Evolutionary conservation across 495 filamentous ascomycete genomes (phyloP), one percentile per base, ranked within the genome.

Genomic region (Annulohypoxylon bovei): DNA sequence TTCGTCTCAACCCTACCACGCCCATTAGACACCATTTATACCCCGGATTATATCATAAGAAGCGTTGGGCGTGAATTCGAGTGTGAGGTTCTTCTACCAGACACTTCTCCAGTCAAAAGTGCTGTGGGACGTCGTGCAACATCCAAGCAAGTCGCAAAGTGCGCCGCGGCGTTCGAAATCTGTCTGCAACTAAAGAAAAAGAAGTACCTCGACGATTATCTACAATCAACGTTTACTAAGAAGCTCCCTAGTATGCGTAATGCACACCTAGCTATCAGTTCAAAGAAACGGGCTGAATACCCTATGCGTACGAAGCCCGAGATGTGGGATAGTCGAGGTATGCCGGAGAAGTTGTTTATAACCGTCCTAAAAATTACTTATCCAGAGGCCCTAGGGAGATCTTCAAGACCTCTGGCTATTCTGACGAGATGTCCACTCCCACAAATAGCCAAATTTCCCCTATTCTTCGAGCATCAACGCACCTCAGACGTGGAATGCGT

Each of bases 101-200:
- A 90, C 40, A 85, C 79, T 23, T 93, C 93, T 0, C 93, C 93
- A 0, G 82, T 98, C 49, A 81, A 81, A 63, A 87, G 85, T 44
- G 82, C 89, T 8, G 84, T 87, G 39, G 95, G 95, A 33, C 73
- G 71, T 9, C 78, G 86, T 1, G 86, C 85, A 55, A 59, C 79
- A 2, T 91, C 84, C 55, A 98, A 96, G 74, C 81, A 88, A 22
- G 80, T 87, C 12, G 95, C 95, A n/a, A 97, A 97, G 77, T 90
- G 92, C 68, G 91, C 94, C 6, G 95, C 93, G 12, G 95, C 95
- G 2, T 98, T 95, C 75, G 90, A 95, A 74, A 86, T 91, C 44
- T 97, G 94, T 70, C 68, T 95, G 2, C 61, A 88, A 58, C 85
- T 99, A 4, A 82, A 90, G 23, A 86, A 87, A 61, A 83, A 85